These are phyloP conservation scores for Lactifluus piperatus DNA, from an alignment of 768 basidiomycete genomes.

Conservation along the genomic window DNA sequence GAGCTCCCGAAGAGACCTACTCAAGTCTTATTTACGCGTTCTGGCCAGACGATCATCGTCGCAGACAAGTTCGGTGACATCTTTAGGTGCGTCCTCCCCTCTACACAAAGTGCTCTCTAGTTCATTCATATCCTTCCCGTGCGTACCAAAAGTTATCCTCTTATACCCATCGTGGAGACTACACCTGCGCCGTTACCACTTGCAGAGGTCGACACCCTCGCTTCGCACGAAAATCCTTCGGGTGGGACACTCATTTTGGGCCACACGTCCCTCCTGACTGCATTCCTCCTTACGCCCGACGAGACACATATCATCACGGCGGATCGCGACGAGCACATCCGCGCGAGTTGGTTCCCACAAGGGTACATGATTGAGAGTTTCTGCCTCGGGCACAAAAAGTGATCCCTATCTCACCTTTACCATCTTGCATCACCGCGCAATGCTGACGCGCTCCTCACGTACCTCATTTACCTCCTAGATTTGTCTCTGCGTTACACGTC, in stretches of 20 bases:
- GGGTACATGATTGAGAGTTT: constrained; percentile 82
- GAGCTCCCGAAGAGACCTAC: constrained; percentile 83
- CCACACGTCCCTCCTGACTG: constrained; percentile 79
- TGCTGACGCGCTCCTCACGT: background rate
- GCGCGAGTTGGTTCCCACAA: constrained; percentile 83
- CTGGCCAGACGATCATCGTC: constrained; percentile 60
- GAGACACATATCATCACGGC: constrained; percentile 76
- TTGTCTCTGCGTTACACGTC: constrained; percentile 76
- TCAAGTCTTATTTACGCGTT: constrained; percentile 49
- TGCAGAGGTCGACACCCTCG: constrained; percentile 26
- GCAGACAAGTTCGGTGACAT: constrained; percentile 96
- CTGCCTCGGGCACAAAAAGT: constrained; percentile 82
- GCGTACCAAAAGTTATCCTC: constrained; percentile 26
- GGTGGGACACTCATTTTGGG: constrained; percentile 69
- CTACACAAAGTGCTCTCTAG: background rate
- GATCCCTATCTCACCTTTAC: constrained; percentile 22
- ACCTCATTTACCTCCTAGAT: constrained; percentile 36
- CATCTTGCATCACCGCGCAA: background rate
- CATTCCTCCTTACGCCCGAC: constrained; percentile 57
- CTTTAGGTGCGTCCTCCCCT: constrained; percentile 47
- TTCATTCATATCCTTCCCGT: constrained; percentile 44
- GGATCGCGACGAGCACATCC: constrained; percentile 92
- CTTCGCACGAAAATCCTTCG: constrained; percentile 62
- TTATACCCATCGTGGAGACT: constrained; percentile 16
- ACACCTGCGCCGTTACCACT: background rate